Conservation (phyloP, 768 basidiomycete genomes). For the Lactarius vividus region DNA sequence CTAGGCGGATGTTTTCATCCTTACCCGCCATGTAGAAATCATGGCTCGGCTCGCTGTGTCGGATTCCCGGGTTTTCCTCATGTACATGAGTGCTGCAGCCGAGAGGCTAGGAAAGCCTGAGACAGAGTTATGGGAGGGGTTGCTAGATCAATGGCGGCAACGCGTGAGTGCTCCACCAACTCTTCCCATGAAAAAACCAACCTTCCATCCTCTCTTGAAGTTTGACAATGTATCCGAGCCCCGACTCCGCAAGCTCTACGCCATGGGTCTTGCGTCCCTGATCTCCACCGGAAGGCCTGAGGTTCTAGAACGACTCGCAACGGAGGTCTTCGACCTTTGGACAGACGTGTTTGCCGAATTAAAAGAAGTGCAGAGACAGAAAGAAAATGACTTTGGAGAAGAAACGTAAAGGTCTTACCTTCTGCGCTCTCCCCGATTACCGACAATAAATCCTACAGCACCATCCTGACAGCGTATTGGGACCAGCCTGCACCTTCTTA, state of each 20-base stretch:
- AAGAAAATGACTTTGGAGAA: conserved; percentile 28
- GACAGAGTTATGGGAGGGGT: conserved; percentile 54
- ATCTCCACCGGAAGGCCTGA: conserved; percentile 72
- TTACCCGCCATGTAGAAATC: conserved; percentile 71
- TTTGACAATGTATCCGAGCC: conserved; percentile 91
- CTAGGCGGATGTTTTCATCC: conserved; percentile 43
- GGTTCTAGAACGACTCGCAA: conserved; percentile 66
- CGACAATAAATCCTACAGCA: conserved; percentile 9
- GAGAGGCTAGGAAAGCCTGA: conserved; percentile 47
- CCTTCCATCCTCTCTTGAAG: conserved; percentile 40
- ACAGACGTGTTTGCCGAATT: conserved; percentile 85
- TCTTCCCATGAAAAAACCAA: background rate
- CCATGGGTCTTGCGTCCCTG: conserved; percentile 77
- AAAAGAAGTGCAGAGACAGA: conserved; percentile 54
- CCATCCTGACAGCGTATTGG: conserved; percentile 63
- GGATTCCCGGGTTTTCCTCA: conserved; percentile 64
- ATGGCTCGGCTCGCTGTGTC: conserved; percentile 70
- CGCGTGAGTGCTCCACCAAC: conserved; percentile 47
- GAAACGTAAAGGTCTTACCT: conserved; percentile 12
- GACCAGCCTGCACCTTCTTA: conserved; percentile 60
- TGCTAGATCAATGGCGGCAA: conserved; percentile 82
- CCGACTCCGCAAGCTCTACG: conserved; percentile 75
- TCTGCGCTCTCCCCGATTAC: background rate
- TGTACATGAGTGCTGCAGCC: conserved; percentile 65
- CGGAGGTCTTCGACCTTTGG: conserved; percentile 85